These are phyloP conservation scores for Orychophragmus violaceus DNA, from an alignment of 345 rosid species.

Conservation along the genomic window DNA sequence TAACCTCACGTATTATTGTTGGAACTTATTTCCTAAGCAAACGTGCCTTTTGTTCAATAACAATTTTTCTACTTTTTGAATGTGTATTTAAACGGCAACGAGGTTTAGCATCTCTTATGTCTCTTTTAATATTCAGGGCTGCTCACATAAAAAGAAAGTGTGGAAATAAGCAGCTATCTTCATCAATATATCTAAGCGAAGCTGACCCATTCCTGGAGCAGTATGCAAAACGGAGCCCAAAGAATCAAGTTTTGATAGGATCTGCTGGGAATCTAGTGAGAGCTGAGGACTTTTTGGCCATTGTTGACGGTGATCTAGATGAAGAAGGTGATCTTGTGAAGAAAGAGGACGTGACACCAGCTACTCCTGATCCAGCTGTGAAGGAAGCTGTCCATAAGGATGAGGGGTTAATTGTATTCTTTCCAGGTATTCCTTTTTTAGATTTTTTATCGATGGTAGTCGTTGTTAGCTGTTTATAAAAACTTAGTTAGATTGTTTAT, in stretches of 20 bases:
- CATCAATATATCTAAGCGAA: conserved; percentile 74
- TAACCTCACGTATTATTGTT: neutral
- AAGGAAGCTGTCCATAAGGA: conserved; percentile 56
- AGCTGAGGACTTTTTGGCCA: conserved; percentile 77
- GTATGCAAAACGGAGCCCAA: conserved; percentile 66
- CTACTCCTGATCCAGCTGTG: conserved; percentile 40
- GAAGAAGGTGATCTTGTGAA: conserved; percentile 84
- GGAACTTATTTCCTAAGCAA: neutral
- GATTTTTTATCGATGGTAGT: neutral
- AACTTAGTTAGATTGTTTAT: neutral
- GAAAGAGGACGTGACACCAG: conserved; percentile 43
- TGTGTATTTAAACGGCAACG: neutral
- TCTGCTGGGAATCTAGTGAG: conserved; percentile 80
- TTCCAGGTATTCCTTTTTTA: conserved; percentile 60
- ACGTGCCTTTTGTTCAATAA: neutral
- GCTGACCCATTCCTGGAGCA: conserved; percentile 94
- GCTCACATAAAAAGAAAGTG: conserved; percentile 58
- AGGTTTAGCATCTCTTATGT: neutral
- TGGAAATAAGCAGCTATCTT: conserved; percentile 65
- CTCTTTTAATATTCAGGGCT: conserved; percentile 50
- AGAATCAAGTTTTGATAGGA: conserved; percentile 76
- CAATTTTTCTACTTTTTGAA: neutral
- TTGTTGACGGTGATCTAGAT: conserved; percentile 64
- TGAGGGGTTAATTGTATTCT: conserved; percentile 81
- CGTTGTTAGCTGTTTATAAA: neutral